A percentile compares a stretch with the other conserved stretches of the same genome.
Evolutionary conservation across 305 asterid species (phyloP).

Genomic region (Euphrasia arctica): DNA sequence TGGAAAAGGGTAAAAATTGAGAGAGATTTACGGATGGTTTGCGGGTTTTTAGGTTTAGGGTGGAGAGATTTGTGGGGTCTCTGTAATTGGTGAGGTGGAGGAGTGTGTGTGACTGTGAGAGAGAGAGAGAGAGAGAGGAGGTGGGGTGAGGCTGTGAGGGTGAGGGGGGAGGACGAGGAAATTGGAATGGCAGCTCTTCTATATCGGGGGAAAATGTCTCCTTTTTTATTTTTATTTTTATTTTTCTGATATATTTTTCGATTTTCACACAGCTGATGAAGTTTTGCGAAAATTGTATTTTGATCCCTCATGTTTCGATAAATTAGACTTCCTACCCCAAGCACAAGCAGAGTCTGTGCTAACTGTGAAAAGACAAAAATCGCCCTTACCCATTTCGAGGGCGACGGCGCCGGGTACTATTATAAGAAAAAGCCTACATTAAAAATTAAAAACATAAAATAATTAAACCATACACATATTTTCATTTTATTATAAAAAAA

Average conservation of each 20-base stretch:
- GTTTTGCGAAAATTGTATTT: background rate
- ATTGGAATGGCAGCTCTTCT: slow-evolving; percentile 4
- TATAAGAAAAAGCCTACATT: slow-evolving; percentile 32
- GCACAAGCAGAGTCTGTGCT: too few species aligned
- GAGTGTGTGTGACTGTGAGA: slow-evolving; percentile 28
- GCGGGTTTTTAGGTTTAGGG: slow-evolving; percentile 32
- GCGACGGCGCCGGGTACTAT: slow-evolving; percentile 52
- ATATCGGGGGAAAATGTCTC: slow-evolving; percentile 3
- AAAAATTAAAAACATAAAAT: too few species aligned
- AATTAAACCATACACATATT: too few species aligned
- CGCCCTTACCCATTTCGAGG: slow-evolving; percentile 40
- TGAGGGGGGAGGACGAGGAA: slow-evolving; percentile 11
- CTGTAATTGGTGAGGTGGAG: slow-evolving; percentile 57
- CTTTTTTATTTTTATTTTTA: background rate
- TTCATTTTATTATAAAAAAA: too few species aligned
- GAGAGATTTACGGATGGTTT: slow-evolving; percentile 46
- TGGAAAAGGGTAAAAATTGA: slow-evolving; percentile 19
- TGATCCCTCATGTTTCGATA: background rate
- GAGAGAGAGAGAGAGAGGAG: slow-evolving; percentile 24
- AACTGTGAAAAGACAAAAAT: slow-evolving; percentile 37
- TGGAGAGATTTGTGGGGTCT: slow-evolving; percentile 73
- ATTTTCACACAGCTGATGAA: background rate
- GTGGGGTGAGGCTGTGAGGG: too few species aligned
- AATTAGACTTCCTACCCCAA: background rate
- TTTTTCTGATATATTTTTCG: background rate